A percentile compares a stretch with the other conserved stretches of the same genome.
Evolutionary conservation across 345 rosid species (phyloP).

Genomic region (Hibiscus mutabilis): DNA sequence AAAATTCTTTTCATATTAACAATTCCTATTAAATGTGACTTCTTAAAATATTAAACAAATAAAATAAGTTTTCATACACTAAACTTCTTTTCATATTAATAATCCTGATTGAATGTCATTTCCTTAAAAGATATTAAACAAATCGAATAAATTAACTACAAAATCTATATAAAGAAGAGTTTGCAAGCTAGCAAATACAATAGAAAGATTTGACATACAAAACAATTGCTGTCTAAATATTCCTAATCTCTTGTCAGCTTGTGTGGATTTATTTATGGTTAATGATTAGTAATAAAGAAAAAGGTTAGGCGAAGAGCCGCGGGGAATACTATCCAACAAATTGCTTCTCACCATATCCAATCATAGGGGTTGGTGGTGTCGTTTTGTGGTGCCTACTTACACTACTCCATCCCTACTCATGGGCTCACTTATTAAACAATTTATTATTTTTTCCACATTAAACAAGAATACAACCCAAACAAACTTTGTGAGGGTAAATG

Average conservation of each 20-base stretch:
- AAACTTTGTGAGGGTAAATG: too few relatives aligned
- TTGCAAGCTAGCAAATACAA: not conserved
- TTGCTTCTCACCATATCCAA: conserved; percentile 4
- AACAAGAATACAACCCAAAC: too few relatives aligned
- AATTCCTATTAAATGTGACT: too few relatives aligned
- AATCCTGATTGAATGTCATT: too few relatives aligned
- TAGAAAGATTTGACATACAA: not conserved
- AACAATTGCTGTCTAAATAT: not conserved
- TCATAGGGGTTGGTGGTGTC: conserved; percentile 12
- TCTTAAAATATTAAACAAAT: too few relatives aligned
- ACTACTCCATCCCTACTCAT: conserved; percentile 1
- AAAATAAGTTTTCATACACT: too few relatives aligned
- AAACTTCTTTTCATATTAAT: too few relatives aligned
- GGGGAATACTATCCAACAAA: not conserved
- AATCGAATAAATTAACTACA: not conserved
- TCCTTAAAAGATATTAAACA: too few relatives aligned
- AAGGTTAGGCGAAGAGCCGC: not conserved
- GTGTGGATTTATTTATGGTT: not conserved
- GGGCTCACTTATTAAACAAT: not conserved
- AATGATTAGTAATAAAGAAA: not conserved
- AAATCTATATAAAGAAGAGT: not conserved
- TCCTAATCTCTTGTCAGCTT: not conserved
- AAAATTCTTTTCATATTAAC: too few relatives aligned
- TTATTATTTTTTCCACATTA: too few relatives aligned
- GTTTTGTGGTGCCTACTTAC: not conserved